Evolutionary conservation across 192 early-diverging fungal species (phyloP).

Genomic region (Powellomyces hirtus): DNA sequence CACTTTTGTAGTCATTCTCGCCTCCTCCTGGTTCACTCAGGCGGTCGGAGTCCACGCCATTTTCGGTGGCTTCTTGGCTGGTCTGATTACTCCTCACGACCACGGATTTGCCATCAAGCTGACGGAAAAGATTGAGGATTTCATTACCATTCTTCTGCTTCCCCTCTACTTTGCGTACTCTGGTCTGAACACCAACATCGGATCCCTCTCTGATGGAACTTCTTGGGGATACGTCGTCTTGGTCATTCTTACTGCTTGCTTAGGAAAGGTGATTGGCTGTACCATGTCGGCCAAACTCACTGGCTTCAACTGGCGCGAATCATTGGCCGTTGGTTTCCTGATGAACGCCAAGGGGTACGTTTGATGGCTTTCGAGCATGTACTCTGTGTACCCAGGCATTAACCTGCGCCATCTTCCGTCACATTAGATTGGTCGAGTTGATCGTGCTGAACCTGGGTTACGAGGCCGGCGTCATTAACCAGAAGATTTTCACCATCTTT

Average conservation of each 20-base stretch:
- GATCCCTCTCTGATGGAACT: conserved; percentile 62
- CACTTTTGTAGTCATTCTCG: conserved; percentile 68
- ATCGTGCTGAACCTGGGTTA: conserved; percentile 94
- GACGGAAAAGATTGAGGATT: conserved; percentile 91
- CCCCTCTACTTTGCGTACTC: conserved; percentile 94
- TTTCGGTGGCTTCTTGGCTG: conserved; percentile 89
- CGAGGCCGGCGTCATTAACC: conserved; percentile 79
- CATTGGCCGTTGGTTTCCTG: conserved; percentile 77
- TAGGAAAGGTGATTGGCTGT: conserved; percentile 87
- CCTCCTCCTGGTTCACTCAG: conserved; percentile 79
- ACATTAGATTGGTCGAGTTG: conserved; percentile 82
- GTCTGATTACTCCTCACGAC: conserved; percentile 85
- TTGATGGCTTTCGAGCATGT: too few relatives aligned
- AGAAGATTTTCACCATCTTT: conserved; percentile 66
- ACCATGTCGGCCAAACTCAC: conserved; percentile 62
- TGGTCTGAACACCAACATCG: conserved; percentile 86
- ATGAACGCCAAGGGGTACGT: conserved; percentile 92
- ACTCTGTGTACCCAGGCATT: background rate
- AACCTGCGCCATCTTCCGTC: background rate
- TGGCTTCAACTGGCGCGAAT: conserved; percentile 79
- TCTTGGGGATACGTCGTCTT: conserved; percentile 80
- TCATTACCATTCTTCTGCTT: conserved; percentile 80
- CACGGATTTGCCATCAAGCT: conserved; percentile 82
- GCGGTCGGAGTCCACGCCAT: conserved; percentile 89
- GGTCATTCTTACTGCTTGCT: conserved; percentile 71